A percentile compares a stretch with the other conserved stretches of the same genome.
These are phyloP conservation scores for Syncephalastrum contaminatum DNA, from an alignment of 371 early-diverging fungal species.

Conservation along the genomic window DNA sequence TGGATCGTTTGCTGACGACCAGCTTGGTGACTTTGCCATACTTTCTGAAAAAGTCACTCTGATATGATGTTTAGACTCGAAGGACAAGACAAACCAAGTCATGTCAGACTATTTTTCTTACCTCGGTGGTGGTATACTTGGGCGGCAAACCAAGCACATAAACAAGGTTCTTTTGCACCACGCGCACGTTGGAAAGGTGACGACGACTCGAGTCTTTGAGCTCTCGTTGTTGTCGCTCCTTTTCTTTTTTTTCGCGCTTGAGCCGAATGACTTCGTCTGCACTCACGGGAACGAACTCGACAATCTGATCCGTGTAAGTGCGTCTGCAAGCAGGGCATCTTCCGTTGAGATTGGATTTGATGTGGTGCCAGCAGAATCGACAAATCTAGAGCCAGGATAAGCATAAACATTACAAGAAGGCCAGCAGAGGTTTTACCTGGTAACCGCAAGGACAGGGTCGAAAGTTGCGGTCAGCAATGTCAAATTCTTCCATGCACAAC, in stretches of 20 bases:
- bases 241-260: conserved; percentile 77
- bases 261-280: conserved; percentile 41
- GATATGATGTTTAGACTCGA: conserved; percentile 24
- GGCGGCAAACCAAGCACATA: conserved; percentile 89
- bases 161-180: conserved; percentile 92
- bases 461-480: conserved; percentile 78
- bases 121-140: conserved; percentile 82
- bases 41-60: conserved; percentile 92
- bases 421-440: too few relatives aligned
- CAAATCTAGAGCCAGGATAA: conserved; percentile 61
- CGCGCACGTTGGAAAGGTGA: conserved; percentile 84
- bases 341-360: conserved; percentile 80
- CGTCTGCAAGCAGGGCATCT: conserved; percentile 83
- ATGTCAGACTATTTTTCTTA: conserved; percentile 30
- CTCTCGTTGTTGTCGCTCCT: conserved; percentile 83
- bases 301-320: conserved; percentile 61
- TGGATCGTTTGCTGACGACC: conserved; percentile 67
- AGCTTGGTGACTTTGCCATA: conserved; percentile 93
- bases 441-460: conserved; percentile 88
- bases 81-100: not conserved
- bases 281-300: conserved; percentile 36
- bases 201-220: conserved; percentile 75
- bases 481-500: conserved; percentile 88
- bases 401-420: conserved; percentile 16
- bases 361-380: conserved; percentile 88